phyloP scores from a whole-genome alignment of 805 yeast species.

The Deakozyma indianensis region DNA sequence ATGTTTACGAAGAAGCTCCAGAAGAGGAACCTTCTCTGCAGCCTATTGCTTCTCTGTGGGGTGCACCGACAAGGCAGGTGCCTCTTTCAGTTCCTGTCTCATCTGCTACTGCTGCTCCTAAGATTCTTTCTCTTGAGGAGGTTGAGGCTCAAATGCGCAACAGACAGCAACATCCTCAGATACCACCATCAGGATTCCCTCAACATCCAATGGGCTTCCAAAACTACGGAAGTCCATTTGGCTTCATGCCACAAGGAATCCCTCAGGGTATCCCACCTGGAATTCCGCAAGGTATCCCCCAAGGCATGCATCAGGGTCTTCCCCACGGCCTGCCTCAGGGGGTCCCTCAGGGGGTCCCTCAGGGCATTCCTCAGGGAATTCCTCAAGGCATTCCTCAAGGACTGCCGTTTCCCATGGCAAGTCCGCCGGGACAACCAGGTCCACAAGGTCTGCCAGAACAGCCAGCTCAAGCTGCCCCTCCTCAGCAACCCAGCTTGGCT shows the following conservation, averaged over 20 bases:
- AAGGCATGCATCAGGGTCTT: slow-evolving; percentile 5
- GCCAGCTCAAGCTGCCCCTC: slow-evolving; percentile 5
- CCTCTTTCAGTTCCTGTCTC: slow-evolving; percentile 6
- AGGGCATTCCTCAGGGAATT: slow-evolving; percentile 4
- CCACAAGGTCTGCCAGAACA: slow-evolving; percentile 1
- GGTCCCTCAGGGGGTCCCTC: slow-evolving; percentile 4
- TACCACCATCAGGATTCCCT: slow-evolving; percentile 20
- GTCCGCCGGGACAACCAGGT: too few species aligned
- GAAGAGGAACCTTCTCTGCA: slow-evolving; percentile 25
- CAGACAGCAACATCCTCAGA: slow-evolving; percentile 13
- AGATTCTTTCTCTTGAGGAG: slow-evolving; percentile 62
- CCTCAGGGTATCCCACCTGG: slow-evolving; percentile 5
- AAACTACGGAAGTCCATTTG: slow-evolving; percentile 20
- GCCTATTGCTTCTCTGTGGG: slow-evolving; percentile 66
- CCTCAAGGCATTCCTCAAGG: slow-evolving; percentile 5
- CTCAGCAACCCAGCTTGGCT: slow-evolving; percentile 12
- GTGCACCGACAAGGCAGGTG: slow-evolving; percentile 20
- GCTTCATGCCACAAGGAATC: slow-evolving; percentile 20
- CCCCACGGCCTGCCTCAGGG: slow-evolving; percentile 5
- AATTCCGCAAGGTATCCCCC: slow-evolving; percentile 6
- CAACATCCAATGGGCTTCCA: background rate
- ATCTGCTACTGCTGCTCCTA: slow-evolving; percentile 18
- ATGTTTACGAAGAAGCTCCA: background rate
- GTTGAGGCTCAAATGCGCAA: slow-evolving; percentile 57
- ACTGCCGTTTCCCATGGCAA: slow-evolving; percentile 1